These are phyloP conservation scores for Aspergillus funiculosus DNA, from an alignment of 495 filamentous ascomycete genomes.

Conservation along the genomic window DNA sequence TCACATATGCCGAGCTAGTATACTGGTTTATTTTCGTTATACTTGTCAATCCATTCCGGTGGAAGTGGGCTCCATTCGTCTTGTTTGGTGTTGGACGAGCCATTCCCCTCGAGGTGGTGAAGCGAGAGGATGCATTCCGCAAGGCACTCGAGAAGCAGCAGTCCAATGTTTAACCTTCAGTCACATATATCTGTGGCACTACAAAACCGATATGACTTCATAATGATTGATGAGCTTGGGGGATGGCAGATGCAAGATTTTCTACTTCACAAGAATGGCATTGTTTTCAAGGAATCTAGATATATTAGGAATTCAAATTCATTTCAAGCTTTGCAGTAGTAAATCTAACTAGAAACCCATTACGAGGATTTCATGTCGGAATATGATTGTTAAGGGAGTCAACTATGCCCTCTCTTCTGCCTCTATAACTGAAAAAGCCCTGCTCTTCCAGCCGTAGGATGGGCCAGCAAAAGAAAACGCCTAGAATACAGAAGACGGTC, in stretches of 20 bases:
- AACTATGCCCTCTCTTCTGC: conserved; percentile 2
- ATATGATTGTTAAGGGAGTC: conserved; percentile 3
- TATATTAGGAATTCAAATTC: too few species aligned
- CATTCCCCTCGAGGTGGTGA: conserved; percentile 60
- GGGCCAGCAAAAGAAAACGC: conserved; percentile 47
- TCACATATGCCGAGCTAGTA: conserved; percentile 75
- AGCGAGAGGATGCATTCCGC: conserved; percentile 52
- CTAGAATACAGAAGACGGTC: conserved; percentile 56
- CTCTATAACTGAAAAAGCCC: conserved; percentile 5
- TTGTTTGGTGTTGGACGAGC: conserved; percentile 66
- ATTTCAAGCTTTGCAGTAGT: neutral
- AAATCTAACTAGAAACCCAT: neutral
- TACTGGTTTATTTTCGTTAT: conserved; percentile 83
- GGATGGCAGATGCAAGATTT: too few species aligned
- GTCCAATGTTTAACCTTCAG: too few species aligned
- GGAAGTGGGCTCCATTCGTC: conserved; percentile 69
- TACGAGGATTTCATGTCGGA: neutral
- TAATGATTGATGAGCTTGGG: too few species aligned
- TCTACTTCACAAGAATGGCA: too few species aligned
- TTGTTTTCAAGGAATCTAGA: too few species aligned
- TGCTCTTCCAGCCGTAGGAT: conserved; percentile 38
- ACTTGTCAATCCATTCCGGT: conserved; percentile 75
- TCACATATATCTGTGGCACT: too few species aligned
- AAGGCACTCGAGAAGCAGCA: conserved; percentile 28
- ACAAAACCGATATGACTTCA: too few species aligned